Base-by-base conservation (phyloP, 371 early-diverging fungal species). In the Chytridium lagenaria region DNA sequence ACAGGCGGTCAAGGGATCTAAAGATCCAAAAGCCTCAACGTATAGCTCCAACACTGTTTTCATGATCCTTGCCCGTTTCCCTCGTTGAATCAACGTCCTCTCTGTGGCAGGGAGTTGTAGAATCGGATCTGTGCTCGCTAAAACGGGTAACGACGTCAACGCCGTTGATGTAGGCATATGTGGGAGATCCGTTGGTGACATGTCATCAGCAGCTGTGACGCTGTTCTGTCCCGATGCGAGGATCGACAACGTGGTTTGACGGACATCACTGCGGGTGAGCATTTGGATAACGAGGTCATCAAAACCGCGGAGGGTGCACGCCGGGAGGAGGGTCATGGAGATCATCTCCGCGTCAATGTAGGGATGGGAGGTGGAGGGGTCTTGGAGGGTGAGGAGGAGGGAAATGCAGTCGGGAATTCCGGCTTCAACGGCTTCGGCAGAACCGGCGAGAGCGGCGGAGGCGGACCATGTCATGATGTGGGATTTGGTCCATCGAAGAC, bases 51-150 rank as follows among this genome's bases (percentile, higher is more conserved):
- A 26, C 10, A 55, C 16, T 26, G 26, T 55, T 5, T 26, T 5
- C 5, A 55, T 26, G 26, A 55, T 55, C 5, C 55, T 10, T 16
- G 55, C 55, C 10, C 55, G 55, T 55, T 26, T 10, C 10, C 16
- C 16, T 26, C 55, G 10, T 26, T 55, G 55, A 16, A 26, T 10
- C 16, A 28, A 16, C 7, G 55, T 55, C 23, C 55, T 10, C 16
- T 5, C 5, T 5, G 55, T 10, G 16, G 10, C 16, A 5, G 55
- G 55, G 7, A 55, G 55, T 28, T 55, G 55, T 5, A 55, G 55
- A 28, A 55, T 55, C 10, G 55, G 55, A 26, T 55, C 55, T 7
- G 55, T 55, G 55, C 55, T 16, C 5, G 55, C 55, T 26, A 55
- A 26, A 16, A 55, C 10, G 7, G 26, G 55, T 28, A 55, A 26